Percentiles rank a stretch among this genome's conserved stretches.
Evolutionary conservation across 495 filamentous ascomycete species (phyloP).

Genomic region (Lepidopterella palustris): DNA sequence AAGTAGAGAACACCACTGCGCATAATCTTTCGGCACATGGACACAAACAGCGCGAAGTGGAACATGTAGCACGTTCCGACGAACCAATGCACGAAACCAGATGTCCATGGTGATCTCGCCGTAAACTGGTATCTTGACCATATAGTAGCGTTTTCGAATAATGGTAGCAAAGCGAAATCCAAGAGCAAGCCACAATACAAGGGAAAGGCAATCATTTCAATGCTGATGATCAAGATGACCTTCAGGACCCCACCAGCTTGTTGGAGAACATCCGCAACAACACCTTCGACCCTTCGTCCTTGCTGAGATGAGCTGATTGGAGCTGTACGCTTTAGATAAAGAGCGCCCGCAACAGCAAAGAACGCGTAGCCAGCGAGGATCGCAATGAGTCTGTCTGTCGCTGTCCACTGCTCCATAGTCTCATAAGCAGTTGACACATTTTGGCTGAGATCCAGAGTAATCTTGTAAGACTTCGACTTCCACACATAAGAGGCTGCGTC

Average conservation of each 20-base stretch:
- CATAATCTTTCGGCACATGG: slow-evolving; percentile 98
- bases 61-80: slow-evolving; percentile 99
- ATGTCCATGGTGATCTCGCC: slow-evolving; percentile 67
- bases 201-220: slow-evolving; percentile 97
- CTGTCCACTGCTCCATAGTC: slow-evolving; percentile 54
- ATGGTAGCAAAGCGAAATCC: slow-evolving; percentile 78
- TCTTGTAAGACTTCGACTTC: slow-evolving; percentile 23
- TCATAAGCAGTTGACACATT: slow-evolving; percentile 12
- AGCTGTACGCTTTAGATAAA: slow-evolving; percentile 67
- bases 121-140: slow-evolving; percentile 71
- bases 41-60: slow-evolving; percentile 96
- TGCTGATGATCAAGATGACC: slow-evolving; percentile 95
- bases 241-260: slow-evolving; percentile 97
- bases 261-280: slow-evolving; percentile 73
- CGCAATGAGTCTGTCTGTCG: slow-evolving; percentile 69
- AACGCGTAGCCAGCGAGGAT: slow-evolving; percentile 74
- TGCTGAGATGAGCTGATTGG: slow-evolving; percentile 58
- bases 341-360: slow-evolving; percentile 61
- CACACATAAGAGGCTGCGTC: slow-evolving; percentile 5
- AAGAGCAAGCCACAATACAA: slow-evolving; percentile 90
- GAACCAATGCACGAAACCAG: slow-evolving; percentile 97
- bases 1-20: slow-evolving; percentile 92
- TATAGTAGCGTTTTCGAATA: slow-evolving; percentile 75
- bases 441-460: slow-evolving; percentile 20
- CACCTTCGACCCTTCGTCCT: slow-evolving; percentile 65